Evolutionary conservation across 2,329 filamentous ascomycete species (phyloP).

Genomic region (Neopestalotiopsis rosae): DNA sequence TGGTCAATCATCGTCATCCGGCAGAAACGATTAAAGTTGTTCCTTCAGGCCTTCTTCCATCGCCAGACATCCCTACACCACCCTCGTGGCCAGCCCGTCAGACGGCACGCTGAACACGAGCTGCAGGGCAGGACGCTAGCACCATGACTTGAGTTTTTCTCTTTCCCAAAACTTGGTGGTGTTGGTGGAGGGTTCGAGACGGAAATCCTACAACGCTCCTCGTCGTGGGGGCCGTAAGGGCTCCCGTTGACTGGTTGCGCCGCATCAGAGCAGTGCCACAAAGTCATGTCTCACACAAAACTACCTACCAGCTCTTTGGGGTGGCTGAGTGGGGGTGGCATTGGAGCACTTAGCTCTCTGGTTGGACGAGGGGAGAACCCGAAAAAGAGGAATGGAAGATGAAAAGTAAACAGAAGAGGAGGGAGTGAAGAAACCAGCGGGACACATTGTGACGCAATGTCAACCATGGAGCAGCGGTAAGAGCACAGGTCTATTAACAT

Average conservation of each 20-base stretch:
- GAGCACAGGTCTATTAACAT: neutral
- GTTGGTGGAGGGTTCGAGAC: neutral
- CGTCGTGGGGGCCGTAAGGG: neutral
- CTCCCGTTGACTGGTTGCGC: neutral
- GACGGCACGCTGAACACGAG: neutral
- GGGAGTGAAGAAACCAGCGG: too few species aligned
- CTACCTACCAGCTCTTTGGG: neutral
- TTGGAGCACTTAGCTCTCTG: neutral
- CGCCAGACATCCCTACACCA: neutral
- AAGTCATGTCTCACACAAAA: neutral
- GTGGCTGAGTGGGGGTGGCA: neutral
- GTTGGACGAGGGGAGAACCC: neutral
- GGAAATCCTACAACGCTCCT: neutral
- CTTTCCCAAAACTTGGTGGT: neutral
- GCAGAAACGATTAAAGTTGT: neutral
- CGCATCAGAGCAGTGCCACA: neutral
- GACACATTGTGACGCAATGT: neutral
- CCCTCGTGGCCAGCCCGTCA: neutral
- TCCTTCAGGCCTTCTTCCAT: neutral
- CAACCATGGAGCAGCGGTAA: neutral
- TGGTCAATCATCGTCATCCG: neutral
- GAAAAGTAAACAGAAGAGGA: too few species aligned
- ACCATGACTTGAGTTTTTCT: neutral
- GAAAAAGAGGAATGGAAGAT: neutral
- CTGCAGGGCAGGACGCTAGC: neutral